Conservation (phyloP, 2,329 filamentous ascomycete genomes). For the Mycosphaerella sp. region DNA sequence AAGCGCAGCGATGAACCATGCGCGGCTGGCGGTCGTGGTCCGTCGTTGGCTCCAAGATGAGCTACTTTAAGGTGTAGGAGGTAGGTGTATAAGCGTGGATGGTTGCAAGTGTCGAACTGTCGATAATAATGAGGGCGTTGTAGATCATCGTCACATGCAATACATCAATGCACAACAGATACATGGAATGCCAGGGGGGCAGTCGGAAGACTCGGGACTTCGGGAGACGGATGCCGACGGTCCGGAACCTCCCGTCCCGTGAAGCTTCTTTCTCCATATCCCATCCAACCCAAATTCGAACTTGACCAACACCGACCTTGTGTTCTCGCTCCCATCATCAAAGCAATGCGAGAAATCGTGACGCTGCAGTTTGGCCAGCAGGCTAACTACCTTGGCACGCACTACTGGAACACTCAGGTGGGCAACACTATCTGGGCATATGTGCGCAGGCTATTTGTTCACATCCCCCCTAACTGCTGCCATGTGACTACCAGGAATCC, state of each 20-base stretch:
- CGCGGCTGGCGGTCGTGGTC: background rate
- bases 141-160: background rate
- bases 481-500: conserved; percentile 60
- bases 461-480: background rate
- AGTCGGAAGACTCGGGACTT: background rate
- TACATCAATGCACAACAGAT: too few species aligned
- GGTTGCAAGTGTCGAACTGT: background rate
- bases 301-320: too few species aligned
- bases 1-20: background rate
- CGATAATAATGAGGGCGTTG: background rate
- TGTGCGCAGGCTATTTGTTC: background rate
- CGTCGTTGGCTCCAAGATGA: background rate
- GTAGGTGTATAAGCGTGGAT: too few species aligned
- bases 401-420: conserved; percentile 97
- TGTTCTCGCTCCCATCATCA: background rate
- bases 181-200: background rate
- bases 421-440: conserved; percentile 9
- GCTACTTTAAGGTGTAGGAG: too few species aligned
- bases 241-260: too few species aligned
- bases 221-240: background rate
- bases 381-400: conserved; percentile 87
- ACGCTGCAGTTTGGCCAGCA: conserved; percentile 89
- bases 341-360: conserved; percentile 84
- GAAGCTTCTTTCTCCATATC: too few species aligned
- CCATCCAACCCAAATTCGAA: too few species aligned